phyloP scores from a whole-genome alignment of 768 basidiomycete genomes.

The Tulasnella sp. region DNA sequence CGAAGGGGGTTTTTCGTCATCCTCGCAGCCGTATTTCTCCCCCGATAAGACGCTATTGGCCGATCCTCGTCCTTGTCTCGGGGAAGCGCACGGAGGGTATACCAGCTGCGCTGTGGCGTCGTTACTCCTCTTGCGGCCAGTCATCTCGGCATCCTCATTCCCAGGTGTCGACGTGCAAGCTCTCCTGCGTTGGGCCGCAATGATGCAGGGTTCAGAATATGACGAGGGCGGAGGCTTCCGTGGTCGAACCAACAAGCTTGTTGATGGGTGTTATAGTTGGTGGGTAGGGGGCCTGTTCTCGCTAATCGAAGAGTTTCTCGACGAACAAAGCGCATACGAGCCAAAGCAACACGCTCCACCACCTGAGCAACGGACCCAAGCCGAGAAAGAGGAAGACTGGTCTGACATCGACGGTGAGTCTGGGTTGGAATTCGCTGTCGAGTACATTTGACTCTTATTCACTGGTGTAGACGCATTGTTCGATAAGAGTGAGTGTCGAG shows the following conservation, averaged over 20 bases:
- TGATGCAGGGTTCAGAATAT: conserved; percentile 66
- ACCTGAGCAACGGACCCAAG: conserved; percentile 3
- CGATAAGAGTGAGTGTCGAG: conserved; percentile 35
- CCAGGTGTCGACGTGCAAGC: conserved; percentile 12
- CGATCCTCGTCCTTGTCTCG: conserved; percentile 57
- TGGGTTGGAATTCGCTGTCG: background rate
- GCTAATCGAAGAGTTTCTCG: conserved; percentile 44
- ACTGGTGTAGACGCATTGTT: conserved; percentile 36
- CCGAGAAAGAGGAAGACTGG: conserved; percentile 39
- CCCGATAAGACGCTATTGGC: conserved; percentile 15
- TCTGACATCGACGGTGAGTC: conserved; percentile 55
- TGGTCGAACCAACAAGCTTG: conserved; percentile 94
- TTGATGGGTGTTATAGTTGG: conserved; percentile 99
- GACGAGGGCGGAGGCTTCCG: conserved; percentile 84
- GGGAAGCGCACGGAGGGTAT: conserved; percentile 97
- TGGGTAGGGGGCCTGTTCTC: conserved; percentile 90
- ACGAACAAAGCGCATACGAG: conserved; percentile 12
- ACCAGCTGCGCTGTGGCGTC: conserved; percentile 86
- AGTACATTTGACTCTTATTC: background rate
- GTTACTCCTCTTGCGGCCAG: conserved; percentile 64
- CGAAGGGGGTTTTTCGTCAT: conserved; percentile 85
- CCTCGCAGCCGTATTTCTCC: conserved; percentile 56
- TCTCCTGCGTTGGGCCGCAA: conserved; percentile 18
- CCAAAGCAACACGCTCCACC: conserved; percentile 17
- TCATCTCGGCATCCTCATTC: conserved; percentile 19